A percentile compares a stretch with the other conserved stretches of the same genome.
Evolutionary conservation across 345 rosid species (phyloP).

Genomic region (Firmiana major): DNA sequence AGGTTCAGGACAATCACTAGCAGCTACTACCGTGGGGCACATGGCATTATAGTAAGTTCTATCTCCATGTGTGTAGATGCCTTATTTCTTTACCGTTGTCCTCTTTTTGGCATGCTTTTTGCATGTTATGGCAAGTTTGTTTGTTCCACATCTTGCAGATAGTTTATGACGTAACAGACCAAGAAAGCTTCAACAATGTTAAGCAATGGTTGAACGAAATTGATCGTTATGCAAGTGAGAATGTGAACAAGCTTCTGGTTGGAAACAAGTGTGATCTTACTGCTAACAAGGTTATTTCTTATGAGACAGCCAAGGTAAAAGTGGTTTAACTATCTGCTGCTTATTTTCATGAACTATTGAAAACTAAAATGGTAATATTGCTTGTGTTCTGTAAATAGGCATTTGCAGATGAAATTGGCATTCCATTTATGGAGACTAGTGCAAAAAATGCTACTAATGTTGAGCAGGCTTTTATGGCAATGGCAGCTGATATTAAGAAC

Average conservation of each 20-base stretch:
- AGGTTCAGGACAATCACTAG: slow-evolving; percentile 91
- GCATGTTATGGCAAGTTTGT: background rate
- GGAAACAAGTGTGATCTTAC: slow-evolving; percentile 72
- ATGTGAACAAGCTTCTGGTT: slow-evolving; percentile 72
- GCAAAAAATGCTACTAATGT: slow-evolving; percentile 70
- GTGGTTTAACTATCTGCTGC: background rate
- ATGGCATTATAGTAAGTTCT: slow-evolving; percentile 71
- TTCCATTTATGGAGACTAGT: slow-evolving; percentile 82
- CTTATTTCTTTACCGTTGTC: background rate
- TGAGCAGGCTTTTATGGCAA: slow-evolving; percentile 81
- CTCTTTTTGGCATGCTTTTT: background rate
- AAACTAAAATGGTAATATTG: background rate
- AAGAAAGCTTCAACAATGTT: slow-evolving; percentile 76
- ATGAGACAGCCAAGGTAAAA: slow-evolving; percentile 71
- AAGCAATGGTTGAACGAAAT: slow-evolving; percentile 79
- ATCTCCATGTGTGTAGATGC: background rate
- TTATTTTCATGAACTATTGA: slow-evolving; percentile 1
- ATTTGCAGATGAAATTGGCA: slow-evolving; percentile 70
- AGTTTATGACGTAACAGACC: slow-evolving; percentile 80
- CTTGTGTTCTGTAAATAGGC: slow-evolving; percentile 39
- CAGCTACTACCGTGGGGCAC: slow-evolving; percentile 92
- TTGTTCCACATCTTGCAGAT: slow-evolving; percentile 35
- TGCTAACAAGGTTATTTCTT: slow-evolving; percentile 60
- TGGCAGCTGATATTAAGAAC: slow-evolving; percentile 67
- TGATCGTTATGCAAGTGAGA: slow-evolving; percentile 72